phyloP scores from a whole-genome alignment of 306 rosid genomes.

The Ochetophila trinervis region DNA sequence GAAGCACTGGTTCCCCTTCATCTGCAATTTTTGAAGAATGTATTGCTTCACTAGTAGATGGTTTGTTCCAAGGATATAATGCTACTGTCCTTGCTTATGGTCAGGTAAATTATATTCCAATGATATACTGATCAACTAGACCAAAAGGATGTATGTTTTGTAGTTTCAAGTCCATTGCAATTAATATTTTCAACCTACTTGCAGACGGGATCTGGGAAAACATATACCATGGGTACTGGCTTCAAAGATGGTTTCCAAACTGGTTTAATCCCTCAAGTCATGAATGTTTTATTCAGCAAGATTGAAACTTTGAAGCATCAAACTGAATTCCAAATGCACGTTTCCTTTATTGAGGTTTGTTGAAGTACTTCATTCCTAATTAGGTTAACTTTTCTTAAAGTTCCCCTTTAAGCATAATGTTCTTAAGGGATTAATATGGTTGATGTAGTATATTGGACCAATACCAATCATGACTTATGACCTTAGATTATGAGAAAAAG shows the following conservation, averaged over 20 bases:
- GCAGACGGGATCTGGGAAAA: slow-evolving; percentile 99
- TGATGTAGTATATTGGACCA: too few relatives aligned
- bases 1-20: slow-evolving; percentile 86
- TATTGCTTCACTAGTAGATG: slow-evolving; percentile 82
- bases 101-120: slow-evolving; percentile 57
- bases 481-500: too few relatives aligned
- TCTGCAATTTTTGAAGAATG: slow-evolving; percentile 87
- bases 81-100: slow-evolving; percentile 99
- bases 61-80: slow-evolving; percentile 97
- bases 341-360: slow-evolving; percentile 95
- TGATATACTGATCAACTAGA: background rate
- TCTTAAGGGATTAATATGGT: too few relatives aligned
- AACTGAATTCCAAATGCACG: slow-evolving; percentile 89
- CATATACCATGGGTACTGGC: slow-evolving; percentile 99
- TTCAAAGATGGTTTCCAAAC: slow-evolving; percentile 72
- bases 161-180: slow-evolving; percentile 19
- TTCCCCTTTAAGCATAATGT: background rate
- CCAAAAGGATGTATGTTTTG: slow-evolving; percentile 13
- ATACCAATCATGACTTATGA: too few relatives aligned
- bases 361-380: background rate
- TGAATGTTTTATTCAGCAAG: slow-evolving; percentile 84
- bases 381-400: background rate
- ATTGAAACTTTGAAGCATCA: slow-evolving; percentile 75
- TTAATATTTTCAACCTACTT: slow-evolving; percentile 40
- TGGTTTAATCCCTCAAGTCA: slow-evolving; percentile 91